These are phyloP conservation scores for Parafenestella ontariensis DNA, from an alignment of 2,329 filamentous ascomycete species.

Conservation along the genomic window DNA sequence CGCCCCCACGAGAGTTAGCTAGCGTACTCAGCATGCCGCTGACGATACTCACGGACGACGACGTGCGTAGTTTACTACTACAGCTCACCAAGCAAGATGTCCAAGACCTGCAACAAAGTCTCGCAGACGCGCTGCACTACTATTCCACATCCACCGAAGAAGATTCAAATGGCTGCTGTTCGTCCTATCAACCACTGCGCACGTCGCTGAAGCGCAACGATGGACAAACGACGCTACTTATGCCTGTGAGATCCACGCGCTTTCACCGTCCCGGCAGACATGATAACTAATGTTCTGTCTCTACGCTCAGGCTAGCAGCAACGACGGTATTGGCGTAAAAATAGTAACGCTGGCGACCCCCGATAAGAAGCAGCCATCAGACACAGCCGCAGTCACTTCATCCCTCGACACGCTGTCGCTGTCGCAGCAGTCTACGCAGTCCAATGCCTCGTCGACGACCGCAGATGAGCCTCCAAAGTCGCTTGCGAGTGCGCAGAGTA, in stretches of 20 bases:
- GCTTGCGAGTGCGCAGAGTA: constrained; percentile 34
- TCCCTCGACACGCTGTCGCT: constrained; percentile 42
- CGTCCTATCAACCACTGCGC: constrained; percentile 67
- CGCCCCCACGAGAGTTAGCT: background rate
- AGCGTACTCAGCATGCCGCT: constrained; percentile 58
- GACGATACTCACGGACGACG: constrained; percentile 64
- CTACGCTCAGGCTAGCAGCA: constrained; percentile 43
- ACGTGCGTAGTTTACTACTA: constrained; percentile 63
- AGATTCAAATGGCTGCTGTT: constrained; percentile 62
- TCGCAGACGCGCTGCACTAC: constrained; percentile 67
- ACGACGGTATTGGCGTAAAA: constrained; percentile 68
- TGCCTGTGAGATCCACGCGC: constrained; percentile 62
- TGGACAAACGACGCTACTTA: constrained; percentile 70
- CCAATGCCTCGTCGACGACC: constrained; percentile 31
- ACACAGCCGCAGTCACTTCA: constrained; percentile 42
- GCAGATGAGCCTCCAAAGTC: constrained; percentile 26
- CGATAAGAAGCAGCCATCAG: constrained; percentile 34
- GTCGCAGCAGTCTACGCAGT: constrained; percentile 25
- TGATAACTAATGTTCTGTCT: background rate
- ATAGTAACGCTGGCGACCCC: constrained; percentile 63
- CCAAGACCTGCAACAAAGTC: constrained; percentile 61
- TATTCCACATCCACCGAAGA: constrained; percentile 70
- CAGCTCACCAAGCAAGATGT: constrained; percentile 65
- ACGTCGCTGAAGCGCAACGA: constrained; percentile 67
- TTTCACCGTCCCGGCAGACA: background rate